Evolutionary conservation across 192 early-diverging fungal genomes (phyloP).

Genomic region (Coemansia aciculifera): DNA sequence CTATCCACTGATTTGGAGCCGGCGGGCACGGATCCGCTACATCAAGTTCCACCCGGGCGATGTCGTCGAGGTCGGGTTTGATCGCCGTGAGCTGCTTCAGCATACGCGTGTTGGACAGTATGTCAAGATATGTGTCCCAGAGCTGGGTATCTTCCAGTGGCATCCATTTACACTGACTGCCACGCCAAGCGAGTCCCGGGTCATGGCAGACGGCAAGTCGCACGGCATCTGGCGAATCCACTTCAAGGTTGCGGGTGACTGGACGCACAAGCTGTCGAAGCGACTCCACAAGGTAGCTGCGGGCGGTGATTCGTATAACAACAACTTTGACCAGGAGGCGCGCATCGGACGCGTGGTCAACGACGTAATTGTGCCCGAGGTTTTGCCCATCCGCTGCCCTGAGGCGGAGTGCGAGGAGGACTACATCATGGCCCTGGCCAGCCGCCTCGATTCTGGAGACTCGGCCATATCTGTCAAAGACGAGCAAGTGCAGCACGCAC

Average conservation of each 20-base stretch:
- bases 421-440: constrained; percentile 49
- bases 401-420: constrained; percentile 24
- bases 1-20: constrained; percentile 44
- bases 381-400: constrained; percentile 34
- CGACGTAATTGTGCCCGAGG: constrained; percentile 38
- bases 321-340: constrained; percentile 53
- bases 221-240: constrained; percentile 64
- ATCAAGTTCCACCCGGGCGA: constrained; percentile 74
- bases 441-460: constrained; percentile 35
- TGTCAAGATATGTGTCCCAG: constrained; percentile 73
- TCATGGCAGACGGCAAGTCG: constrained; percentile 54
- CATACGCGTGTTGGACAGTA: constrained; percentile 70
- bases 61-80: constrained; percentile 72
- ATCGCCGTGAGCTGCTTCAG: constrained; percentile 57
- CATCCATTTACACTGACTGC: constrained; percentile 82
- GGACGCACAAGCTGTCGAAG: constrained; percentile 68
- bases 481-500: neutral
- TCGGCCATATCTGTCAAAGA: constrained; percentile 26
- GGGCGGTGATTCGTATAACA: constrained; percentile 47
- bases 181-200: constrained; percentile 72
- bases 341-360: constrained; percentile 50
- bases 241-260: constrained; percentile 76
- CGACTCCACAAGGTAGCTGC: constrained; percentile 56
- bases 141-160: constrained; percentile 75
- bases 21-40: constrained; percentile 60